phyloP scores from a whole-genome alignment of 495 filamentous ascomycete species.

The Xylaria nigripes region DNA sequence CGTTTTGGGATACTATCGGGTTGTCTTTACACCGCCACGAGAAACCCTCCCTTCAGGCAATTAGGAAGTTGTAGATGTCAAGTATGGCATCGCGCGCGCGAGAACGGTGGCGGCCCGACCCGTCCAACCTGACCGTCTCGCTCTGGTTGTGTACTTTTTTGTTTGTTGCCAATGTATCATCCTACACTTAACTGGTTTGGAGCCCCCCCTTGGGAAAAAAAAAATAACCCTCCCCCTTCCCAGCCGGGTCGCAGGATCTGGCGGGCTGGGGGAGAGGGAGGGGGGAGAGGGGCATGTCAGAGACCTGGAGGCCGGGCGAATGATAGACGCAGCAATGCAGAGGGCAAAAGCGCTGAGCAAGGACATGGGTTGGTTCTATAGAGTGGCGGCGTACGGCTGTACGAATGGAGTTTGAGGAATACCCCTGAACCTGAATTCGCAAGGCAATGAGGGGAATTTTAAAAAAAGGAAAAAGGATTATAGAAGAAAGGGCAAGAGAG shows the following conservation, averaged over 20 bases:
- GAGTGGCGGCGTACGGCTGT: constrained; percentile 24
- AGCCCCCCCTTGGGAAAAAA: constrained; percentile 14
- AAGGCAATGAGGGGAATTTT: constrained; percentile 13
- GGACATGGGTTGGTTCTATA: constrained; percentile 18
- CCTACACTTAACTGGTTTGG: constrained; percentile 1
- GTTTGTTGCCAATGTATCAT: constrained; percentile 8
- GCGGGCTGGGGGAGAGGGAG: constrained; percentile 1
- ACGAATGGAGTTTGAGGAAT: constrained; percentile 25
- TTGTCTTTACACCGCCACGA: constrained; percentile 8
- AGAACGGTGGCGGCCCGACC: constrained; percentile 2
- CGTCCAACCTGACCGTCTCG: neutral
- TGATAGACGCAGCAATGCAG: constrained; percentile 13
- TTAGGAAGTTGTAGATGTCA: constrained; percentile 7
- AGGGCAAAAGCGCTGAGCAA: constrained; percentile 12
- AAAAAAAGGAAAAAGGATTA: constrained; percentile 15
- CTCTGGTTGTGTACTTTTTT: neutral
- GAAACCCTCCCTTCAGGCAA: constrained; percentile 1
- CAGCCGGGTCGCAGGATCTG: constrained; percentile 5
- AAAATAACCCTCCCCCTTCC: too few relatives aligned
- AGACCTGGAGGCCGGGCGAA: constrained; percentile 13
- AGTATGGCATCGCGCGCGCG: constrained; percentile 4
- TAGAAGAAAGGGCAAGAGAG: constrained; percentile 19
- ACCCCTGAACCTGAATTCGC: constrained; percentile 19
- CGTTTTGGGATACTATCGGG: neutral
- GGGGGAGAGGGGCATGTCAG: constrained; percentile 9